Evolutionary conservation across 2,329 filamentous ascomycete species (phyloP).

Genomic region (Fusarium hainanense): DNA sequence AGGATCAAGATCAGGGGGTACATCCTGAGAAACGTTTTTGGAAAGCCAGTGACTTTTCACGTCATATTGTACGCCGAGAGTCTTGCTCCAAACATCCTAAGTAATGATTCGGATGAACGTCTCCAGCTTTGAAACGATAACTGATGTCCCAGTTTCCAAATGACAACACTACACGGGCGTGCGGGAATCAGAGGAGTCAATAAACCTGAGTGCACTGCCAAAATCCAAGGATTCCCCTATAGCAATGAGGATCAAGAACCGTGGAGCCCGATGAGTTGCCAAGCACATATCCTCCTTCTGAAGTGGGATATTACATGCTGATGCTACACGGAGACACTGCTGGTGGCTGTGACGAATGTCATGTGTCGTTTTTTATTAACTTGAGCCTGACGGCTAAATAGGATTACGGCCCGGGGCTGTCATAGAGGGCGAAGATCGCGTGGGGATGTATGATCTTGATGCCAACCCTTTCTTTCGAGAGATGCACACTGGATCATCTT

Average conservation of each 20-base stretch:
- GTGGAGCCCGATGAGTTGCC: slow-evolving; percentile 1
- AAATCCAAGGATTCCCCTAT: not conserved
- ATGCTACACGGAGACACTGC: not conserved
- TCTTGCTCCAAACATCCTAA: not conserved
- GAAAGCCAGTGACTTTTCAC: slow-evolving; percentile 15
- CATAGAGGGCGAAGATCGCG: slow-evolving; percentile 23
- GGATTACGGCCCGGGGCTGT: slow-evolving; percentile 31
- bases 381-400: slow-evolving; percentile 37
- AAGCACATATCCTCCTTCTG: slow-evolving; percentile 4
- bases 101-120: not conserved
- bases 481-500: slow-evolving; percentile 24
- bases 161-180: not conserved
- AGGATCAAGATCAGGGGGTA: slow-evolving; percentile 30
- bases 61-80: slow-evolving; percentile 25
- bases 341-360: slow-evolving; percentile 33
- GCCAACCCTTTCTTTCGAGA: slow-evolving; percentile 11
- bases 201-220: not conserved
- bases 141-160: not conserved
- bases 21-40: slow-evolving; percentile 12
- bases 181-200: not conserved
- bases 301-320: slow-evolving; percentile 2
- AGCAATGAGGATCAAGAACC: slow-evolving; percentile 6
- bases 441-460: slow-evolving; percentile 29
- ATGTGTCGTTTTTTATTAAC: slow-evolving; percentile 24
- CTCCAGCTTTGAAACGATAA: not conserved